Percentiles rank a stretch among this genome's conserved stretches.
Evolutionary conservation across 2,329 filamentous ascomycete species (phyloP).

Genomic region (Colletotrichum filicis): DNA sequence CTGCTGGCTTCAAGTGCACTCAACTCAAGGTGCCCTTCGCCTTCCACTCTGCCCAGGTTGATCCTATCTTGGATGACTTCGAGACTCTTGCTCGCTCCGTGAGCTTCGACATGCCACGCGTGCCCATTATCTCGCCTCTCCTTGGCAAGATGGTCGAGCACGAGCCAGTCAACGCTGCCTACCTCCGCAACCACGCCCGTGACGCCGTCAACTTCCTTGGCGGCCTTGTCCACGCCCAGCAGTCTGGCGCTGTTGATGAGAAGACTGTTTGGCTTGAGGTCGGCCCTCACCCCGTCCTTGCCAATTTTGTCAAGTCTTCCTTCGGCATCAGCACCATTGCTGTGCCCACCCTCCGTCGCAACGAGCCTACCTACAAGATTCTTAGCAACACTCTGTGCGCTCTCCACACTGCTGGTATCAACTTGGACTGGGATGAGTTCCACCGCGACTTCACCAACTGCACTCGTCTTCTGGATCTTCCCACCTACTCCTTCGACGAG

Average conservation of each 20-base stretch:
- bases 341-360: constrained; percentile 71
- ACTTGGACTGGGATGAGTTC: constrained; percentile 78
- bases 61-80: constrained; percentile 68
- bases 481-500: constrained; percentile 77
- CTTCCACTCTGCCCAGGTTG: constrained; percentile 65
- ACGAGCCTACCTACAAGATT: constrained; percentile 73
- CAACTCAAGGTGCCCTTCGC: constrained; percentile 63
- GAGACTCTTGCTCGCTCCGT: constrained; percentile 55
- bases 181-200: constrained; percentile 70
- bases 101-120: constrained; percentile 54
- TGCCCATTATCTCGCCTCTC: constrained; percentile 76
- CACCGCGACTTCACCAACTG: constrained; percentile 60
- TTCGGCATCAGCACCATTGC: constrained; percentile 63
- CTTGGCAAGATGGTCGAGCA: constrained; percentile 64
- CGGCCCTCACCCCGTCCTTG: constrained; percentile 76
- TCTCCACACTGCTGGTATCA: constrained; percentile 70
- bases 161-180: constrained; percentile 62
- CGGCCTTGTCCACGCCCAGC: constrained; percentile 66
- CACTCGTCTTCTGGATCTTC: constrained; percentile 67
- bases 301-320: constrained; percentile 70
- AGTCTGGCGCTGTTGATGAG: constrained; percentile 64
- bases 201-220: constrained; percentile 74
- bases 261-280: constrained; percentile 77
- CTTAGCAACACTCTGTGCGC: constrained; percentile 66
- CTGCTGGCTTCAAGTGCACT: constrained; percentile 53